Percentiles rank a stretch among this genome's conserved stretches.
phyloP scores from a whole-genome alignment of 2,329 filamentous ascomycete genomes.

The Pseudogymnoascus sp. region DNA sequence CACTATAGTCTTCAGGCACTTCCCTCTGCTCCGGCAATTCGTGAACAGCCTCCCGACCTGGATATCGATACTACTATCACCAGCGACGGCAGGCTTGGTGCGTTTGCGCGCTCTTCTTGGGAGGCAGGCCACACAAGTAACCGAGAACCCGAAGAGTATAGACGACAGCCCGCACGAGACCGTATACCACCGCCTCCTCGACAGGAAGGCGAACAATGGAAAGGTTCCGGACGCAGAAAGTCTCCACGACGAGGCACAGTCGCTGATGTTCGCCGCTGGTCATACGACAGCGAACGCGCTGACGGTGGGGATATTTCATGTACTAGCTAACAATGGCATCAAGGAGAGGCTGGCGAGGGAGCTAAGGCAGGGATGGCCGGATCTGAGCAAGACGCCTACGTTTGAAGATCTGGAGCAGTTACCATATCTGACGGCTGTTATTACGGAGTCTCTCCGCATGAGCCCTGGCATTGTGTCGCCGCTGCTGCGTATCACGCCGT shows the following conservation, averaged over 20 bases:
- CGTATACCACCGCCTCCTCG: conserved; percentile 29
- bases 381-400: conserved; percentile 24
- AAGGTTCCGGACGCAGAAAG: conserved; percentile 16
- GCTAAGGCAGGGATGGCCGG: conserved; percentile 30
- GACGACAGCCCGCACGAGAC: conserved; percentile 24
- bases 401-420: conserved; percentile 18
- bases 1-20: conserved; percentile 32
- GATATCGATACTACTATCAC: conserved; percentile 16
- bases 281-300: conserved; percentile 36
- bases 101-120: conserved; percentile 16
- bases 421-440: conserved; percentile 10
- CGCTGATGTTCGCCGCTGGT: conserved; percentile 37
- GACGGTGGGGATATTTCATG: conserved; percentile 32
- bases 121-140: conserved; percentile 20
- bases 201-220: conserved; percentile 24
- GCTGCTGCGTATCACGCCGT: neutral
- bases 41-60: conserved; percentile 16
- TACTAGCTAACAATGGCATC: conserved; percentile 29
- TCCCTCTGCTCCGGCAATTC: conserved; percentile 17
- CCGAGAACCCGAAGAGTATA: conserved; percentile 21
- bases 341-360: conserved; percentile 31
- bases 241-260: conserved; percentile 36
- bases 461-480: neutral
- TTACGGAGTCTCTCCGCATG: neutral
- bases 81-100: conserved; percentile 18